Conservation (phyloP, 345 rosid genomes). For the Syzygium aromaticum region DNA sequence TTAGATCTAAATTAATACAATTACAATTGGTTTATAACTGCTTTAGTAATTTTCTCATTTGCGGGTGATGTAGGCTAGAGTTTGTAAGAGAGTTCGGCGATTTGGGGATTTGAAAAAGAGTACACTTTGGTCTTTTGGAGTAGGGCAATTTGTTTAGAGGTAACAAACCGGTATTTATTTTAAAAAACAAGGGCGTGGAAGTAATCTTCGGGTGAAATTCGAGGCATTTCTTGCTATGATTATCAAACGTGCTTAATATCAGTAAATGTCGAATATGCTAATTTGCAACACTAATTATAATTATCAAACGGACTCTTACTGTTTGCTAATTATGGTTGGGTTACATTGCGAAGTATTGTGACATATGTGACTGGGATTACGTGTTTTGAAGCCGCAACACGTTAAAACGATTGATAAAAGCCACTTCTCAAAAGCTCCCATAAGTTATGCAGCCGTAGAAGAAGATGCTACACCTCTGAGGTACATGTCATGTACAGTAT, state of each 20-base stretch:
- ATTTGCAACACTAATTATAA: neutral
- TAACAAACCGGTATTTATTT: neutral
- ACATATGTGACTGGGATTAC: neutral
- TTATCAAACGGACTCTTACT: accelerated
- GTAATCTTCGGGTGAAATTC: neutral
- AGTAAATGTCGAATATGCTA: neutral
- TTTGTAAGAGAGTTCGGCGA: neutral
- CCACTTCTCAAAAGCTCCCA: neutral
- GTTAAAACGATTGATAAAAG: neutral
- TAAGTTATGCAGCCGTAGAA: too few species aligned
- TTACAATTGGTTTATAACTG: too few species aligned
- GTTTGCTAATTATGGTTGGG: neutral
- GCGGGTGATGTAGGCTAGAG: neutral
- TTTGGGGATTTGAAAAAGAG: neutral
- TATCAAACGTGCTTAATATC: neutral
- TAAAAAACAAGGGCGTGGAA: neutral
- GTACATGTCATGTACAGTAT: too few species aligned
- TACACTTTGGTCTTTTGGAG: neutral
- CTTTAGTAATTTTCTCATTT: too few species aligned
- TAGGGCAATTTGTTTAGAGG: neutral
- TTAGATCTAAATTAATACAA: too few species aligned
- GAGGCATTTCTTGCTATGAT: neutral
- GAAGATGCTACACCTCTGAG: too few species aligned
- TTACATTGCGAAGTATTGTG: accelerated
- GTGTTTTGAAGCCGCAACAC: neutral